Evolutionary conservation across 306 rosid species (phyloP).

Genomic region (Sesbania bispinosa): DNA sequence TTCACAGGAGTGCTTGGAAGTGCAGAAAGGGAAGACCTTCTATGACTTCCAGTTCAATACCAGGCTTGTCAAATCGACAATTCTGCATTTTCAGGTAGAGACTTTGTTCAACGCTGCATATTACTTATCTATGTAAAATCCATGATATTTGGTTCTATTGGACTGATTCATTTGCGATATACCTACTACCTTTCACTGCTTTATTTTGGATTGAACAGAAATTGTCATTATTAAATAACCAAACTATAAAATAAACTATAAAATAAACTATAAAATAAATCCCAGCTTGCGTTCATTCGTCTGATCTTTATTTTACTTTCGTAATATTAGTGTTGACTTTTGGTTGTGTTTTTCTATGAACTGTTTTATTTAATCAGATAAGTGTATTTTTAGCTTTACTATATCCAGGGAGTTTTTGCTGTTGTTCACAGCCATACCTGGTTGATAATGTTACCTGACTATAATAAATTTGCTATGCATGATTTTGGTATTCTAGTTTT

Average conservation of each 20-base stretch:
- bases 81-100: conserved; percentile 94
- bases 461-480: conserved; percentile 14
- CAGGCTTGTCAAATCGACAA: conserved; percentile 85
- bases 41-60: conserved; percentile 91
- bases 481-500: conserved; percentile 45
- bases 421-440: conserved; percentile 13
- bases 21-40: conserved; percentile 57
- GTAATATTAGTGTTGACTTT: not conserved
- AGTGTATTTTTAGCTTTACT: conserved; percentile 3
- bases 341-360: not conserved
- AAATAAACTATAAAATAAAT: too few species aligned
- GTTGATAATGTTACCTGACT: not conserved
- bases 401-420: not conserved
- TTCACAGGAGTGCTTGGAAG: conserved; percentile 69
- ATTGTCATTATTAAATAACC: not conserved
- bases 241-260: too few species aligned
- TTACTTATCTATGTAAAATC: not conserved
- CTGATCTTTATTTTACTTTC: not conserved
- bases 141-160: not conserved
- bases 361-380: not conserved
- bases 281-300: not conserved
- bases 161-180: not conserved
- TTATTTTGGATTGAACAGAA: not conserved
- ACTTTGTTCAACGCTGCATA: not conserved
- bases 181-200: not conserved